phyloP scores from a whole-genome alignment of 2,329 filamentous ascomycete genomes.

The Hymenoscyphus infarciens region DNA sequence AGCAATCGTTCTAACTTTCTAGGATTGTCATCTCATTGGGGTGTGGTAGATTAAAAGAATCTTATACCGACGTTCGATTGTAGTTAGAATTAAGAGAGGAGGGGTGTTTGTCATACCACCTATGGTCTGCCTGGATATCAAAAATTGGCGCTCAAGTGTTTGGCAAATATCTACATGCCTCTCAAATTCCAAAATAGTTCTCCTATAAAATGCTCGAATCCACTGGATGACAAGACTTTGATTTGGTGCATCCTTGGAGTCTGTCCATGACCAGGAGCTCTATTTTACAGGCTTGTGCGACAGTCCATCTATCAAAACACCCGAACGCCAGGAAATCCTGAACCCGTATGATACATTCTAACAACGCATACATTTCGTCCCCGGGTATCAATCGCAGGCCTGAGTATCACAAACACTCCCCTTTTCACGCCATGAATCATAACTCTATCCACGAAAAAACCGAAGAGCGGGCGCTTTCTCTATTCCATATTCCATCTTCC shows the following conservation, averaged over 20 bases:
- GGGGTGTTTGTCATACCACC: no score
- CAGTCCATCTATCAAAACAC: constrained; percentile 8
- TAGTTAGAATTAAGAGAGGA: no score
- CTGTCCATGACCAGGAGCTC: not conserved
- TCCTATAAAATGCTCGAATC: not conserved
- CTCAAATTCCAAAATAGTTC: not conserved
- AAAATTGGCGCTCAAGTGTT: not conserved
- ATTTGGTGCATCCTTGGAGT: not conserved
- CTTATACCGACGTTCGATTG: no score
- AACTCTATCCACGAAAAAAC: not conserved
- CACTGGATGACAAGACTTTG: not conserved
- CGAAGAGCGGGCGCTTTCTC: no score
- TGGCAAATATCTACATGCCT: not conserved
- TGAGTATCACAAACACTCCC: not conserved
- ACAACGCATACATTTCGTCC: not conserved
- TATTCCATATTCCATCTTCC: not conserved
- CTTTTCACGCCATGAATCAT: not conserved
- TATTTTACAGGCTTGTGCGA: not conserved
- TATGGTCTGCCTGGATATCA: not conserved
- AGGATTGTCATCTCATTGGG: not conserved
- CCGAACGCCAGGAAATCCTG: constrained; percentile 20
- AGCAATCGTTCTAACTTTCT: not conserved
- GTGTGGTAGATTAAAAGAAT: no score
- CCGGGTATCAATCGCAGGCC: not conserved
- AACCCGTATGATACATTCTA: constrained; percentile 14